These are phyloP conservation scores for Trametes elegans DNA, from an alignment of 768 basidiomycete genomes.

Conservation along the genomic window DNA sequence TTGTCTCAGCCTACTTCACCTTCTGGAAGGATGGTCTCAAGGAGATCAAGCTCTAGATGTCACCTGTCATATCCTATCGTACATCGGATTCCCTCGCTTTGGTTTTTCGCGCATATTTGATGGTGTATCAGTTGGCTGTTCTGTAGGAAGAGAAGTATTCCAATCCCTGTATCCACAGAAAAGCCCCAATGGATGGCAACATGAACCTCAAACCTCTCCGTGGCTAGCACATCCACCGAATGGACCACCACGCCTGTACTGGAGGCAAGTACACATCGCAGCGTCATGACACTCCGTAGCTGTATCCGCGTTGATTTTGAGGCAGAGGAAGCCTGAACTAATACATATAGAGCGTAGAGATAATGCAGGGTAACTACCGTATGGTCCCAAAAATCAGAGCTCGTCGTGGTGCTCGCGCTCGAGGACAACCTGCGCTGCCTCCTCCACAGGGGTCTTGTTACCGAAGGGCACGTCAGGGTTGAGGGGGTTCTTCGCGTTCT, in stretches of 20 bases:
- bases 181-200: slow-evolving; percentile 2
- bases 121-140: slow-evolving; percentile 15
- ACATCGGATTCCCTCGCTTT: slow-evolving; percentile 6
- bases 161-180: slow-evolving; percentile 18
- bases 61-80: not conserved
- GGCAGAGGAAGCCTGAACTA: slow-evolving; percentile 9
- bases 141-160: slow-evolving; percentile 20
- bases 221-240: too few relatives aligned
- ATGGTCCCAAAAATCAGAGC: slow-evolving; percentile 18
- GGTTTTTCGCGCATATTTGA: slow-evolving; percentile 9
- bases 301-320: slow-evolving; percentile 7
- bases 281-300: too few relatives aligned
- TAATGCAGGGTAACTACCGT: slow-evolving; percentile 1
- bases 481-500: slow-evolving; percentile 74
- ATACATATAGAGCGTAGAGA: slow-evolving; percentile 13
- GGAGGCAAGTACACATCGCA: too few relatives aligned
- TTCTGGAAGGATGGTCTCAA: slow-evolving; percentile 97
- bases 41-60: slow-evolving; percentile 60
- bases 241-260: too few relatives aligned
- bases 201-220: too few relatives aligned
- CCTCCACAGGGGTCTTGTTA: slow-evolving; percentile 22
- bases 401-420: slow-evolving; percentile 29
- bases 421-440: slow-evolving; percentile 25
- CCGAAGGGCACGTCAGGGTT: slow-evolving; percentile 33
- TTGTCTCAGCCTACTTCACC: slow-evolving; percentile 72